These are phyloP conservation scores for Xanthoceras sorbifolium DNA, from an alignment of 345 rosid species.

Conservation along the genomic window DNA sequence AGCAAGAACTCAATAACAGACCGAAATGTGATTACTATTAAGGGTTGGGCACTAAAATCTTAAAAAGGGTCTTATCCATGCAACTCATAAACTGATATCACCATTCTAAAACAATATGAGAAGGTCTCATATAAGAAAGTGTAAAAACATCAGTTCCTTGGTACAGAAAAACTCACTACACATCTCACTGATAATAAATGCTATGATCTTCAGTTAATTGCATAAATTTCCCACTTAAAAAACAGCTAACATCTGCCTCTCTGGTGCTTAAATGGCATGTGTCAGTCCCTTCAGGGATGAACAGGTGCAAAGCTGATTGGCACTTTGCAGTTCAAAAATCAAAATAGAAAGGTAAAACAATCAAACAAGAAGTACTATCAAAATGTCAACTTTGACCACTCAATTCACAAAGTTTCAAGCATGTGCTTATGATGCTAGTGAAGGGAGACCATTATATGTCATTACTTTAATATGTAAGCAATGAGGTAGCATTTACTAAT, in stretches of 20 bases:
- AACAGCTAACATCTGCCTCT: neutral
- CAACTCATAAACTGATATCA: neutral
- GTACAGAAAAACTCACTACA: neutral
- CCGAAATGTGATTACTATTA: neutral
- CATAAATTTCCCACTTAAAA: neutral
- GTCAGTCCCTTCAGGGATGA: neutral
- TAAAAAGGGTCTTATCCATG: neutral
- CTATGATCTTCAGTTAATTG: neutral
- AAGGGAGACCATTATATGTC: neutral
- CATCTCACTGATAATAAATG: neutral
- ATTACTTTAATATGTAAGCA: neutral
- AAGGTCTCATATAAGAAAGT: conserved; percentile 3
- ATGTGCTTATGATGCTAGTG: neutral
- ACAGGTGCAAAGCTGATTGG: neutral
- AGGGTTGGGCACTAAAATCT: neutral
- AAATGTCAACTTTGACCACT: neutral
- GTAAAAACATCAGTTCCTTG: neutral
- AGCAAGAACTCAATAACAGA: neutral
- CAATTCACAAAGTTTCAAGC: neutral
- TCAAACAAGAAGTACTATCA: conserved; percentile 9
- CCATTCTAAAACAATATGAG: neutral
- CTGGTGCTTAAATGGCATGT: neutral
- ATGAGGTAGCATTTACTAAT: neutral
- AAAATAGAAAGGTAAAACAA: neutral
- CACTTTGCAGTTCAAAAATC: neutral